Conservation (phyloP, 2,329 filamentous ascomycete genomes). For the Cladophialophora chaetospira region DNA sequence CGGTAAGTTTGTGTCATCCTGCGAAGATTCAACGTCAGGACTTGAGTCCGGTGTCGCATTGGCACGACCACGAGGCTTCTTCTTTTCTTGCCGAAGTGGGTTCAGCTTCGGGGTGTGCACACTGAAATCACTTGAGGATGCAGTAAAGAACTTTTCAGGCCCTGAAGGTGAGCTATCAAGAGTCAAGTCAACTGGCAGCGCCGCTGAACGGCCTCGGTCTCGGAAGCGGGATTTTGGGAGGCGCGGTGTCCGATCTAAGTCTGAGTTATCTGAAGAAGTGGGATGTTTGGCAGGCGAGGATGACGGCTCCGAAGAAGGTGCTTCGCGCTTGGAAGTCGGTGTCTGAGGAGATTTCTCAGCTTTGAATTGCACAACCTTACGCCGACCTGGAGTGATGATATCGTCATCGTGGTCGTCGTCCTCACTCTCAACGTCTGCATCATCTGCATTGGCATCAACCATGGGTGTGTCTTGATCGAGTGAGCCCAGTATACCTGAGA, state of each 20-base stretch:
- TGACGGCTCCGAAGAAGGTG: background rate
- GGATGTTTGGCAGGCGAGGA: background rate
- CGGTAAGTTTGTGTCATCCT: conserved; percentile 17
- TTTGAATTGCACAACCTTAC: background rate
- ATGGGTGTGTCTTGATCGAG: background rate
- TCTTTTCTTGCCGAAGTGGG: conserved; percentile 24
- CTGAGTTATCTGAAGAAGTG: conserved; percentile 17
- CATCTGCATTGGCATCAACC: conserved; percentile 13
- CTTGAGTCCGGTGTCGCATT: background rate
- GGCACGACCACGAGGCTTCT: background rate
- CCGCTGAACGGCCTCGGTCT: conserved; percentile 9
- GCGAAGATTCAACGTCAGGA: background rate
- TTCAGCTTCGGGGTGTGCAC: conserved; percentile 43
- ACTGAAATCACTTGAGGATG: conserved; percentile 30
- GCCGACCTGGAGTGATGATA: conserved; percentile 20
- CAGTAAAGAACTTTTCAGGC: conserved; percentile 1
- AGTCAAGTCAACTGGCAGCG: conserved; percentile 39
- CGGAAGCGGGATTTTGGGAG: conserved; percentile 19
- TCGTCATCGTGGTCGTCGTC: conserved; percentile 25
- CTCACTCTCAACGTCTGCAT: conserved; percentile 28
- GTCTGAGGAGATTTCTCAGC: background rate
- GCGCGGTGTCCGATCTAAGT: conserved; percentile 14
- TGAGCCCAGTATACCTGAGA: background rate
- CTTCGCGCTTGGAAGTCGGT: background rate
- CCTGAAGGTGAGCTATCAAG: conserved; percentile 9